Evolutionary conservation across 768 basidiomycete genomes (phyloP).

Genomic region (Lentinula boryana): DNA sequence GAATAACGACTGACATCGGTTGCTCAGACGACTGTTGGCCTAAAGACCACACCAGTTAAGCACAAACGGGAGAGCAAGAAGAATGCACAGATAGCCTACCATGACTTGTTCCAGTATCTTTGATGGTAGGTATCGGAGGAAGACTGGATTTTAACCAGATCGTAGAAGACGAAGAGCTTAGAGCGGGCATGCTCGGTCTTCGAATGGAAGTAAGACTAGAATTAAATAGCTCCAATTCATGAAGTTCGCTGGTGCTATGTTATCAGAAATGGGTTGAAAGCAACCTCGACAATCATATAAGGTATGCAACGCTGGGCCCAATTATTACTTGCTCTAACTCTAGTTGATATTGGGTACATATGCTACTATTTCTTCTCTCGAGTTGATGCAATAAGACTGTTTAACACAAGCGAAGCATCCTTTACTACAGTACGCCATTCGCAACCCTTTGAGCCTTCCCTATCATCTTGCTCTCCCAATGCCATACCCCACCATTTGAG

Average conservation of each 20-base stretch:
- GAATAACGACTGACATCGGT: conserved; percentile 1
- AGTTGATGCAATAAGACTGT: neutral
- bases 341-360: too few species aligned
- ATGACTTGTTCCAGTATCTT: neutral
- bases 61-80: neutral
- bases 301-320: too few species aligned
- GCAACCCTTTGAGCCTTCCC: neutral
- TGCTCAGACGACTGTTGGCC: conserved; percentile 7
- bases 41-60: conserved; percentile 2
- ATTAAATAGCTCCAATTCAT: neutral
- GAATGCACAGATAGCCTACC: neutral
- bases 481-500: neutral
- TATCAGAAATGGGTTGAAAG: too few species aligned
- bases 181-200: conserved; percentile 18
- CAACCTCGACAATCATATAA: too few species aligned
- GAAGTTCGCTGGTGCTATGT: too few species aligned
- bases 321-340: too few species aligned
- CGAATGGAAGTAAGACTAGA: conserved; percentile 4
- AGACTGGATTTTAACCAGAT: neutral
- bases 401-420: neutral
- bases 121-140: too few species aligned
- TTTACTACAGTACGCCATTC: neutral
- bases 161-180: neutral
- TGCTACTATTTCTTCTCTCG: too few species aligned
- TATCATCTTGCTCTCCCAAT: neutral